Percentiles rank a stretch among this genome's conserved stretches.
Evolutionary conservation across 1,284 basidiomycete genomes (phyloP).

Genomic region (Sparassis latifolia): DNA sequence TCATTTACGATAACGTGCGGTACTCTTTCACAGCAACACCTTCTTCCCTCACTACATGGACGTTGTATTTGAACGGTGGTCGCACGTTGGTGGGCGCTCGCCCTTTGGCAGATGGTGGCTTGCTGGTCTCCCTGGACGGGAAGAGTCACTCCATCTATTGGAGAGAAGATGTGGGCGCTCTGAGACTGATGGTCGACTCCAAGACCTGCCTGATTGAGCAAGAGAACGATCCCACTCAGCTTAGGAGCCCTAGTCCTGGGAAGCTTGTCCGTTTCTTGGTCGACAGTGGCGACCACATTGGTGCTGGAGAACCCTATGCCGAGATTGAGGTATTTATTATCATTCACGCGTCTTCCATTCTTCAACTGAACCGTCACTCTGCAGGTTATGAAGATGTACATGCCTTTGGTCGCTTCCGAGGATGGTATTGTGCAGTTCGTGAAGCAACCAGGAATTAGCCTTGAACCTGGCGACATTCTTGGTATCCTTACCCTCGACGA

Average conservation of each 20-base stretch:
- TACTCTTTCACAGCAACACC: constrained; percentile 96
- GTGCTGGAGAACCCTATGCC: constrained; percentile 94
- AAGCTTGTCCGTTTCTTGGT: constrained; percentile 95
- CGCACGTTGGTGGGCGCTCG: constrained; percentile 86
- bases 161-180: constrained; percentile 95
- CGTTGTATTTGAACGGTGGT: constrained; percentile 94
- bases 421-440: constrained; percentile 96
- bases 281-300: constrained; percentile 95
- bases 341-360: constrained; percentile 11
- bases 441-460: constrained; percentile 95
- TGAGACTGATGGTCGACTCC: constrained; percentile 90
- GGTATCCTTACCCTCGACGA: constrained; percentile 97
- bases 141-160: constrained; percentile 98
- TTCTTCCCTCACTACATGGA: constrained; percentile 85
- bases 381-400: constrained; percentile 99
- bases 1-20: constrained; percentile 95
- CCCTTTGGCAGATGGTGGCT: constrained; percentile 90
- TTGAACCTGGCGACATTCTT: constrained; percentile 97
- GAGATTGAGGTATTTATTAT: constrained; percentile 80
- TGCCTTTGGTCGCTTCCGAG: constrained; percentile 95
- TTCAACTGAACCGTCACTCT: constrained; percentile 2
- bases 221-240: constrained; percentile 98
- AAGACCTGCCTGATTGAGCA: constrained; percentile 99
- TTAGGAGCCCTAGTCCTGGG: constrained; percentile 93
- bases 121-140: constrained; percentile 87